These are phyloP conservation scores for Daldinia loculata DNA, from an alignment of 495 filamentous ascomycete genomes.

Conservation along the genomic window DNA sequence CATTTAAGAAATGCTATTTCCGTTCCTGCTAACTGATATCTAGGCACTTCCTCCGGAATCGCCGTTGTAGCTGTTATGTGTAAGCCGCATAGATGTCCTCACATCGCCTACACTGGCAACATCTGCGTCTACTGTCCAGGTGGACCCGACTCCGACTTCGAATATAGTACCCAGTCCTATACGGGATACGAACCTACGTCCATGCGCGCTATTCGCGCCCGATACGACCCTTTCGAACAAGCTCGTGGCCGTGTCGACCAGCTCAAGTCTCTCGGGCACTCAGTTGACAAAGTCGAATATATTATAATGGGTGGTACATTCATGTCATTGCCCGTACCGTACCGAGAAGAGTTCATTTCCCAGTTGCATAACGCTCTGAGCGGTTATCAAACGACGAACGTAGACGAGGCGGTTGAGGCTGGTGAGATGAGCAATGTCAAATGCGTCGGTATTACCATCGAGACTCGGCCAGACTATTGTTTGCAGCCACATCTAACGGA, in stretches of 20 bases:
- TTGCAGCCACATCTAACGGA: conserved; percentile 87
- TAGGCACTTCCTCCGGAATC: conserved; percentile 91
- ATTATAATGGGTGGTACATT: conserved; percentile 99
- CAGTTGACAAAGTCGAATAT: conserved; percentile 98
- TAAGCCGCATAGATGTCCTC: conserved; percentile 96
- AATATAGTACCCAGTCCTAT: conserved; percentile 98
- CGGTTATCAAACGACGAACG: conserved; percentile 88
- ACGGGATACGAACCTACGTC: conserved; percentile 98
- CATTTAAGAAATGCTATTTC: neutral
- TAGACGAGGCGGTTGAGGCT: conserved; percentile 92
- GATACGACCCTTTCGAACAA: conserved; percentile 98
- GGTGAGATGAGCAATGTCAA: conserved; percentile 95
- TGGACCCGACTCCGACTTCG: conserved; percentile 96
- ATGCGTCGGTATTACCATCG: conserved; percentile 98
- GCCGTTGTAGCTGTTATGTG: conserved; percentile 99
- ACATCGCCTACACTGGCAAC: conserved; percentile 97
- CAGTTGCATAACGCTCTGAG: conserved; percentile 96
- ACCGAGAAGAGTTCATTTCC: conserved; percentile 90
- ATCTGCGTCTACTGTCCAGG: conserved; percentile 99
- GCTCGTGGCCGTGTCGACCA: conserved; percentile 95
- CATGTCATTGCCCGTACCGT: conserved; percentile 90
- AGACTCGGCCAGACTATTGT: conserved; percentile 96
- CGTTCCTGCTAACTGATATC: conserved; percentile 30
- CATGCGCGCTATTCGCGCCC: conserved; percentile 96
- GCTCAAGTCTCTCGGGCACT: conserved; percentile 92